Evolutionary conservation across 257 asterid species (phyloP), one percentile per base, ranked within the genome.

Genomic region (Pogostemon cablin): DNA sequence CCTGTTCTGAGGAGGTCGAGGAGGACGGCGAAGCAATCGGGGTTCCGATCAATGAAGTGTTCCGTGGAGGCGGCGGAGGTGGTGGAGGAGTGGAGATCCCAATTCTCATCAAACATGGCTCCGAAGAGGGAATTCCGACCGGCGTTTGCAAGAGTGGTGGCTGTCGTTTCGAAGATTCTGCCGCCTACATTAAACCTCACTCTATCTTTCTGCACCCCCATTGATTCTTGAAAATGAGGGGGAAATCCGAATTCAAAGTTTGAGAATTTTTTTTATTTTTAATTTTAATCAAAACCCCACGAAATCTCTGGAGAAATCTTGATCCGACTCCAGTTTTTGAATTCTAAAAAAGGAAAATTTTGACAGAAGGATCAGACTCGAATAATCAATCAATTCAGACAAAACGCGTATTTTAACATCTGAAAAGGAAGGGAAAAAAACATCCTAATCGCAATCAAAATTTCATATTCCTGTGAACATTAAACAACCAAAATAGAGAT

Each of bases 1-100:
- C 98, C 98, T 68, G 97, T 88, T 54, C 98, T 78, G 58, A 90
- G 90, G 10, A 92, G 86, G 85, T 92, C 97, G 49, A 92, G 92
- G 68, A 92, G 86, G 25, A 90, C 83, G 10, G 93, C 84, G 57
- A 92, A 92, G 72, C 96, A 90, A 71, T 90, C 90, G 0, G 98
- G 93, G 78, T 92, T 92, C 41, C 97, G 90, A 75, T 92, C 98
- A 41, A 92, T 85, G 81, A 90, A 92, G 68, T 88, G 96, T 8
- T 92, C 96, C 7, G 72, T 43, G 20, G 82, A 35, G 65, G 87
- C 25, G 25, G 25, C 25, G 25, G 32, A 25, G 48, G 62, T 48
- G 60, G 55, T 48, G 54, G 90, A 58, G 65, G 87, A 49, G 38
- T 77, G 87, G 64, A 90, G 82, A 81, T 83, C 81, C 98, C 98